These are phyloP conservation scores for Argentina anserina DNA, from an alignment of 306 rosid species.

Conservation along the genomic window DNA sequence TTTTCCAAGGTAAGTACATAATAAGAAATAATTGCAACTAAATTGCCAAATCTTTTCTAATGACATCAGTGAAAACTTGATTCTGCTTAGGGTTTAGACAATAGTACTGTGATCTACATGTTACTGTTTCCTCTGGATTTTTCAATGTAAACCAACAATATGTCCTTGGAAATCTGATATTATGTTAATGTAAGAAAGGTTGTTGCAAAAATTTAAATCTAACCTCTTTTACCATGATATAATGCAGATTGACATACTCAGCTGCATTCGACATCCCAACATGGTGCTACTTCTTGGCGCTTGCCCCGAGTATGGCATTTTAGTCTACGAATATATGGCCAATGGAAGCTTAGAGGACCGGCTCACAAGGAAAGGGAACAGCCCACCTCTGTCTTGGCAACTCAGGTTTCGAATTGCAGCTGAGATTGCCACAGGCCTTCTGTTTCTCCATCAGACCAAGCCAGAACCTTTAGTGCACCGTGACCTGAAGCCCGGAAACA, in stretches of 20 bases:
- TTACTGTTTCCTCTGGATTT: neutral
- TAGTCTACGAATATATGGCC: slow-evolving; percentile 85
- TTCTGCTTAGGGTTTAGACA: neutral
- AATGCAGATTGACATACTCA: slow-evolving; percentile 81
- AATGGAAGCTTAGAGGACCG: slow-evolving; percentile 90
- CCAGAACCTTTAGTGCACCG: slow-evolving; percentile 97
- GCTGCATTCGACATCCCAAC: slow-evolving; percentile 93
- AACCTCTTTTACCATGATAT: neutral
- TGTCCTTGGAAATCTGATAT: neutral
- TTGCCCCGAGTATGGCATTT: slow-evolving; percentile 81
- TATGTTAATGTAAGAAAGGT: neutral
- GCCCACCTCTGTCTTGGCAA: slow-evolving; percentile 57
- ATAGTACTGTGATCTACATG: neutral
- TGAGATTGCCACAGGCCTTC: slow-evolving; percentile 73
- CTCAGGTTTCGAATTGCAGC: slow-evolving; percentile 72
- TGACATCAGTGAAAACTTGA: neutral
- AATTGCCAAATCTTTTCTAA: neutral
- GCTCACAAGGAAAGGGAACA: slow-evolving; percentile 43
- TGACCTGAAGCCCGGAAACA: slow-evolving; percentile 88
- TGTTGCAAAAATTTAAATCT: neutral
- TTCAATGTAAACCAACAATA: neutral
- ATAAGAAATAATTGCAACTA: neutral
- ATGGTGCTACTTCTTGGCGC: slow-evolving; percentile 97
- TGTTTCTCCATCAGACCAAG: slow-evolving; percentile 91
- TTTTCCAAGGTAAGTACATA: neutral